Base-by-base conservation (phyloP, 345 rosid species). In the Ceriops tagal region DNA sequence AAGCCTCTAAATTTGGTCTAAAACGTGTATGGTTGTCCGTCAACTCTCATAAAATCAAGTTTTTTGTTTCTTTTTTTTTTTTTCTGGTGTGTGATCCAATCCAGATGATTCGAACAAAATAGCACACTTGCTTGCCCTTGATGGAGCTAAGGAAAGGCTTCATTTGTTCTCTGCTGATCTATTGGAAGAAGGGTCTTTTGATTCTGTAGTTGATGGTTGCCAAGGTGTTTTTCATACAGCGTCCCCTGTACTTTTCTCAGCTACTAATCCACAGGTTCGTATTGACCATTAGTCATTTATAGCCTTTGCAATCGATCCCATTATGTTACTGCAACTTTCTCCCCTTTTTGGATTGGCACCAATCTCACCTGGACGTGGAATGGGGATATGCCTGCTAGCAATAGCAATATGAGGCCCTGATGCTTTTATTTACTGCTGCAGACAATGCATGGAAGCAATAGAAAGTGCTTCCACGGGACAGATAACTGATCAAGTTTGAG, bases 121-220 rank as follows among this genome's bases (percentile, higher is more conserved):
- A 15, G 27, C 43, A 31, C 71, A 68, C 37, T 58, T 68, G 52
- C n/a, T 68, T 58, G 55, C 39, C 1, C 55, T 68, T 10, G 64
- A 58, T 37, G 64, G 71, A 43, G 71, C 71, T 68, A 39, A 68
- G 28, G 64, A 58, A 39, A 57, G 71, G 32, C 55, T 68, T 19
- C 71, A 39, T 24, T 68, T 68, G 20, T 39, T 68, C 62, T 28
- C 46, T 18, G 71, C 64, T 24, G 43, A 68, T 68, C 20, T 68
- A 15, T 18, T 68, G 27, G 58, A 68, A 8, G 71, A 59, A 37
- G 58, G 71, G 31, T 58, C 64, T 68, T 68, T 68, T 35, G 67
- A 70, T 35, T 4, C 49, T 18, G 53, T 52, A 20, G 60, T 70
- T 35, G 27, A 53, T 62, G 73, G 61, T 24, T 70, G 61, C 20